Evolutionary conservation across 2,329 filamentous ascomycete genomes (phyloP).

Genomic region (Plectosphaerella plurivora): DNA sequence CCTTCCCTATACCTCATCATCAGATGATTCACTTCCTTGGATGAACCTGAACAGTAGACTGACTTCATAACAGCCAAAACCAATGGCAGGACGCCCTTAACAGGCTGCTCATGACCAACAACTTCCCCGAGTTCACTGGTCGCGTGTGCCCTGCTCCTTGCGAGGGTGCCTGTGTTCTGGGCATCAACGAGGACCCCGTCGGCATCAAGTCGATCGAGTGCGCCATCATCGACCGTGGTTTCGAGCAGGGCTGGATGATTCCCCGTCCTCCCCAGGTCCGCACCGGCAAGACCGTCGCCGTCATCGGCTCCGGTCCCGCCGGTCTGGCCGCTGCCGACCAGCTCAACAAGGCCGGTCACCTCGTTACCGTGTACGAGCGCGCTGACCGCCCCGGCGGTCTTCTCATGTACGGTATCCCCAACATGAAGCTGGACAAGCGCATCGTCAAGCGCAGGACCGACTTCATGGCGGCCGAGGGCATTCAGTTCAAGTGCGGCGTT

Average conservation of each 20-base stretch:
- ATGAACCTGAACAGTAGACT: too few relatives aligned
- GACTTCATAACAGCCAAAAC: too few relatives aligned
- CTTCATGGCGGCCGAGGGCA: slow-evolving; percentile 87
- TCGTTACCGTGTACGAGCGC: slow-evolving; percentile 87
- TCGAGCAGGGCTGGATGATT: slow-evolving; percentile 98
- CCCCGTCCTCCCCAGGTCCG: slow-evolving; percentile 73
- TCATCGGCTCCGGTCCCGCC: slow-evolving; percentile 89
- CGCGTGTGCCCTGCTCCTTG: slow-evolving; percentile 96
- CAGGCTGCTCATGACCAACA: slow-evolving; percentile 91
- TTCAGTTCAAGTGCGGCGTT: slow-evolving; percentile 75
- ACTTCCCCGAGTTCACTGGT: slow-evolving; percentile 97
- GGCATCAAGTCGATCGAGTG: slow-evolving; percentile 99
- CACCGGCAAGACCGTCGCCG: slow-evolving; percentile 81
- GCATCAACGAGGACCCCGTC: slow-evolving; percentile 94
- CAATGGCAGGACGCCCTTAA: slow-evolving; percentile 93
- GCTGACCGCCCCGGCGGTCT: slow-evolving; percentile 86
- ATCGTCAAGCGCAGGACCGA: slow-evolving; percentile 93
- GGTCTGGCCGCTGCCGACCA: slow-evolving; percentile 90
- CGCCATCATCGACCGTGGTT: slow-evolving; percentile 94
- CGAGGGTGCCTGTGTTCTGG: slow-evolving; percentile 91
- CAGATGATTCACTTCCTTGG: too few relatives aligned
- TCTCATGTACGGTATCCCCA: slow-evolving; percentile 97
- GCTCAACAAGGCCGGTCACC: slow-evolving; percentile 87
- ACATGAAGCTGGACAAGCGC: slow-evolving; percentile 99
- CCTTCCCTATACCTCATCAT: too few relatives aligned